Evolutionary conservation across 352 stramenopile genomes (phyloP), one percentile per base, ranked within the genome.

Genomic region (Globisporangium recalcitrans): DNA sequence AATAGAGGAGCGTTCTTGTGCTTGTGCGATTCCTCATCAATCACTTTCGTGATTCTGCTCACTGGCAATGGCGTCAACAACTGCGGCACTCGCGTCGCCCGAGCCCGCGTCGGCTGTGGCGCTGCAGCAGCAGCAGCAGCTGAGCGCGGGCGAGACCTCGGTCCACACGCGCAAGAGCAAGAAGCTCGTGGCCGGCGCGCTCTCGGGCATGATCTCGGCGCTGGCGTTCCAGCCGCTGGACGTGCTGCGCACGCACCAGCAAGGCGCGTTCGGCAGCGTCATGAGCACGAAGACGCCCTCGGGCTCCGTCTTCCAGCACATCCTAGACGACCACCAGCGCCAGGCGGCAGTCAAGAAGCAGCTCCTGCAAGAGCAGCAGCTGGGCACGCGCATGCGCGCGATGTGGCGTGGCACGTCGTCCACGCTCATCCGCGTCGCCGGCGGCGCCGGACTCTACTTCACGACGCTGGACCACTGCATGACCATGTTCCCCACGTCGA

Each of bases 381-480:
- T 68, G 1, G 32, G 65, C 3, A 68, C 66, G 54, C 77, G 69
- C 29, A 24, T 91, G 52, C 82, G 80, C 13, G 77, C 73, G 38
- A 89, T 96, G 72, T 96, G 87, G 87, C 80, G 86, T 3, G 87
- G 87, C 58, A 93, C 86, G 48, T 88, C 82, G 11, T 68, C 87
- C 5, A 96, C 85, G 46, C 77, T 95, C 31, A 71, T 95, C 46
- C 83, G 87, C 46, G 87, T 96, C 24, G 79, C 85, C 1, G 83
- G 80, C 56, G 87, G 87, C 31, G 87, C 85, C 0, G 87, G 85
- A 2, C 76, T 96, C 34, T 96, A 96, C 78, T 96, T 96, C 62
- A 68, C 73, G 52, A 90, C 78, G 52, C 78, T 92, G 27, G 83
- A 93, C 57, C 73, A 90, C 52, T 90, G 77, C 44, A 64, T 91